Evolutionary conservation across 192 early-diverging fungal genomes (phyloP), one percentile per base, ranked within the genome.

Genomic region (Gryganskiella cystojenkinii): DNA sequence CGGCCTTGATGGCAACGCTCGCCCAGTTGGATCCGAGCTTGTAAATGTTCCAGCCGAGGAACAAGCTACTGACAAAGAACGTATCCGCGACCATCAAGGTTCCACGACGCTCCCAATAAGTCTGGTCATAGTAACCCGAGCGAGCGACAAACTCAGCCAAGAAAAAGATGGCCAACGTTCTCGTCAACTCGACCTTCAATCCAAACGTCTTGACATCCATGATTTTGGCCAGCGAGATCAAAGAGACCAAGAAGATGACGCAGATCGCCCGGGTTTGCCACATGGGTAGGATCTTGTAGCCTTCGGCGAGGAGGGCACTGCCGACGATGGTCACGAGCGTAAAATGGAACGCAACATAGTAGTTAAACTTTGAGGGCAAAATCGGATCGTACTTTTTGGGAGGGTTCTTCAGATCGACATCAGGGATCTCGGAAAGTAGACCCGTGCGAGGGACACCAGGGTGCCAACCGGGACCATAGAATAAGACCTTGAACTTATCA

Each of bases 381-480:
- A 54, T 24, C 0, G 84, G 85, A 28, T 87, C 84, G 46, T 84
- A 81, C 52, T 84, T 84, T 34, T 58, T 45, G 19, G 83, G 80
- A 40, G 83, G 80, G 20, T 75, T 60, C 44, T 84, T 78, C n/a
- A 79, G 58, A 28, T 80, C 79, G 4, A 84, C 69, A 14, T 80
- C 67, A 0, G 83, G 83, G 13, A 84, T 84, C 50, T 84, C 83
- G 19, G 60, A 65, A 51, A 84, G 52, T 8, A 84, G 62, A 22
- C 83, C 83, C 5, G 71, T 81, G n/a, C 83, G 73, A 31, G 83
- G 83, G 1, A 72, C 70, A 45, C 71, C 83, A 31, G 79, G 66
- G 66, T 86, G 82, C 86, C 86, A 87, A 9, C 86, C 86, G 25
- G 86, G 86, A 5, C 86, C 86, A 71, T 83, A 83, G 61, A 87